Conservation (phyloP, 441 rosid species). For the Gossypium lobatum region DNA sequence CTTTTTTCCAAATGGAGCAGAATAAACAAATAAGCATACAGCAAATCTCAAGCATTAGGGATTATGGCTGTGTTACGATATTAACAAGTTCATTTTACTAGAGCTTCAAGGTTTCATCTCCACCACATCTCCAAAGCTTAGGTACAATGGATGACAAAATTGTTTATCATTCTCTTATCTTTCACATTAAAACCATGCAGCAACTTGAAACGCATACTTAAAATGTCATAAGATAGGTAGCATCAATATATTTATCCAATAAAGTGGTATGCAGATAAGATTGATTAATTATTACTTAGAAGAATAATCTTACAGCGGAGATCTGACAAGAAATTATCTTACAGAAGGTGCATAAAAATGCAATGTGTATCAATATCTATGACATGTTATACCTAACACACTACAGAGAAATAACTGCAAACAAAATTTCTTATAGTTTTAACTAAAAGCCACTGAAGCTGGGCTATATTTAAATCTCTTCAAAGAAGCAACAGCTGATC, state of each 20-base stretch:
- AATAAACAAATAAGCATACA: background rate
- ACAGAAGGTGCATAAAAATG: background rate
- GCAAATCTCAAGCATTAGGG: background rate
- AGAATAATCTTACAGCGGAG: background rate
- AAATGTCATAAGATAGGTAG: background rate
- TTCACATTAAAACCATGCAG: background rate
- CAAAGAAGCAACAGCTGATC: background rate
- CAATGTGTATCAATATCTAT: background rate
- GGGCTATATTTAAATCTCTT: background rate
- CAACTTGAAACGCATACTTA: background rate
- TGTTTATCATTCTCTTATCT: too few relatives aligned
- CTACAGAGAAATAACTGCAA: background rate
- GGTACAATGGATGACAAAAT: background rate
- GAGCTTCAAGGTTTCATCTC: background rate
- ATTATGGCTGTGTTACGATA: background rate
- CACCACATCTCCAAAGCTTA: background rate
- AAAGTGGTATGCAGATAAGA: background rate
- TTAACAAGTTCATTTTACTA: background rate
- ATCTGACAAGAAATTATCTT: background rate
- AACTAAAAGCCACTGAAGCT: background rate
- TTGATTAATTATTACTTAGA: background rate
- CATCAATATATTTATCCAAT: background rate
- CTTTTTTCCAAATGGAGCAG: background rate
- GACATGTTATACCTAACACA: background rate
- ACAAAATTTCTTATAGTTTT: background rate